Evolutionary conservation across 805 yeast genomes (phyloP).

Genomic region (Candida chauliodis): DNA sequence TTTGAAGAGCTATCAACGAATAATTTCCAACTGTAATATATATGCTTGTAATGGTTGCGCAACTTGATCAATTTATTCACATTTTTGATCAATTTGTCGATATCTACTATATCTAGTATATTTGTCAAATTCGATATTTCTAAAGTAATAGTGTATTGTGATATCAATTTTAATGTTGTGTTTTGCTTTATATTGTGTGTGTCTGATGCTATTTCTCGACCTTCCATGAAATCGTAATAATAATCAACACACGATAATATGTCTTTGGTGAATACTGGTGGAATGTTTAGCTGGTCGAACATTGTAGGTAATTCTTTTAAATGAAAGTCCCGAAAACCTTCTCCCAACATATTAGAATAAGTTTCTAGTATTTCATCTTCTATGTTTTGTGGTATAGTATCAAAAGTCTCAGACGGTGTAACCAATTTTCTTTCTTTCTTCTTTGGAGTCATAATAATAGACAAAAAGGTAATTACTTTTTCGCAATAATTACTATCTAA

Average conservation of each 20-base stretch:
- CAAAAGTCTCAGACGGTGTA: constrained; percentile 12
- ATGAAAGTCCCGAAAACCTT: constrained; percentile 23
- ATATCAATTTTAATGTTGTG: constrained; percentile 24
- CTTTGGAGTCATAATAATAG: background rate
- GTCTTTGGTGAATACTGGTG: constrained; percentile 29
- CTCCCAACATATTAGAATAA: constrained; percentile 22
- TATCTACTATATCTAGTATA: constrained; percentile 37
- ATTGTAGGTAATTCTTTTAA: constrained; percentile 24
- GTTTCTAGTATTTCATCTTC: constrained; percentile 36
- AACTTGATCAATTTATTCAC: constrained; percentile 27
- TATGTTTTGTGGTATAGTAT: constrained; percentile 15
- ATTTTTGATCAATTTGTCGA: constrained; percentile 33
- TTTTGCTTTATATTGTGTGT: constrained; percentile 18
- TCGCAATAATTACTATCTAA: background rate
- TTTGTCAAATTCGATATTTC: constrained; percentile 14
- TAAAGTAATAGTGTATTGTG: constrained; percentile 26
- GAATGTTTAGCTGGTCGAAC: constrained; percentile 24
- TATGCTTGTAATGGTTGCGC: constrained; percentile 26
- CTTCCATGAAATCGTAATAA: constrained; percentile 24
- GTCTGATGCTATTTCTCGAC: constrained; percentile 10
- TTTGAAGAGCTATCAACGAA: constrained; percentile 21
- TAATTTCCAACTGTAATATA: constrained; percentile 31
- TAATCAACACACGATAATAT: constrained; percentile 27
- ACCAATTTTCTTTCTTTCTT: constrained; percentile 1
- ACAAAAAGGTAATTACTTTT: background rate